Evolutionary conservation across 1,139 yeast species (phyloP).

Genomic region (Arxiozyma slooffiae): DNA sequence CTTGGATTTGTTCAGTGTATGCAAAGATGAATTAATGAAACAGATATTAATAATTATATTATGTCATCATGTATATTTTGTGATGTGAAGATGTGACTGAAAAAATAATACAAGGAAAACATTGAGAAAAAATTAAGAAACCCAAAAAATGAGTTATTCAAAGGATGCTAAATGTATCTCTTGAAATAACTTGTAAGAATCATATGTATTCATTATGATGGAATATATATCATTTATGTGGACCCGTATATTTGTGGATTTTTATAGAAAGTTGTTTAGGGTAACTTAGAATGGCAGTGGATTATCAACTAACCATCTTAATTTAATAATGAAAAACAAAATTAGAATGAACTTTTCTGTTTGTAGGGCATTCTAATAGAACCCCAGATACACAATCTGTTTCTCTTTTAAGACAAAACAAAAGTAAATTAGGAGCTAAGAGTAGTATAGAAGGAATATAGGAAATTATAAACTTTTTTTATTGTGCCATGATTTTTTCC

Average conservation of each 20-base stretch:
- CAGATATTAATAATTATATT: too few species aligned
- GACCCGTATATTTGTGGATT: background rate
- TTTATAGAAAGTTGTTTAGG: background rate
- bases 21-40: too few species aligned
- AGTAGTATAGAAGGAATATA: background rate
- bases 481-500: background rate
- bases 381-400: background rate
- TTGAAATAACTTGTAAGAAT: too few species aligned
- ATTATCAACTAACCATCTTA: background rate
- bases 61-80: too few species aligned
- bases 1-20: background rate
- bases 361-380: too few species aligned
- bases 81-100: too few species aligned
- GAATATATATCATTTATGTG: background rate
- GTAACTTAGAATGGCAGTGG: background rate
- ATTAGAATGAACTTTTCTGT: background rate
- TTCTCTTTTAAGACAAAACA: too few species aligned
- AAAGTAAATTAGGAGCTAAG: too few species aligned
- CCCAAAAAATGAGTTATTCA: background rate
- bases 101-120: background rate
- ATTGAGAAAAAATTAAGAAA: background rate
- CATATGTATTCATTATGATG: background rate
- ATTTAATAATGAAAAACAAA: background rate
- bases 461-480: too few species aligned
- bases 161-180: background rate